Conservation (phyloP, 176 grass and related monocot genomes). For the Carex kokanica region DNA sequence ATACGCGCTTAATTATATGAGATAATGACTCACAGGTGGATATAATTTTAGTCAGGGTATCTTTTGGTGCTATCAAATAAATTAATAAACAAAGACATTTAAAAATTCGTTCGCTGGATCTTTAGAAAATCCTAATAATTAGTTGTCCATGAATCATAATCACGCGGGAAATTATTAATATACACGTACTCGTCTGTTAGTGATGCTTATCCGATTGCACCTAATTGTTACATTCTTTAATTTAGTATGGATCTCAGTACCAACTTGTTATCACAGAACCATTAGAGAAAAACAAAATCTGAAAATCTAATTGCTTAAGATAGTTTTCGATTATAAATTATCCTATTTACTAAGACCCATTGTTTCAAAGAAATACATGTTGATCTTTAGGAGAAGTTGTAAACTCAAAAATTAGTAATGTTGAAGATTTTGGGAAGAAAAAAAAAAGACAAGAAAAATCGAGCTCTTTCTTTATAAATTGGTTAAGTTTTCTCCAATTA, state of each 20-base stretch:
- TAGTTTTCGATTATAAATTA: too few species aligned
- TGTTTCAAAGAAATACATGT: too few species aligned
- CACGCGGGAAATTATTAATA: slow-evolving; percentile 15
- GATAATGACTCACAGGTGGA: neutral
- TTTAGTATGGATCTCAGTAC: neutral
- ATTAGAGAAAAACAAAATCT: neutral
- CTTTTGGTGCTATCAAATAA: neutral
- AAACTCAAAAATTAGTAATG: too few species aligned
- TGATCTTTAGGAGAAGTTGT: too few species aligned
- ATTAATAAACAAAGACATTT: neutral
- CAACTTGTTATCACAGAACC: neutral
- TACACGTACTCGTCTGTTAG: neutral
- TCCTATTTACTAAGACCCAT: too few species aligned
- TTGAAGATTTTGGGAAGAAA: too few species aligned
- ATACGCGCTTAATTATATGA: neutral
- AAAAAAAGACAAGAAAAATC: too few species aligned
- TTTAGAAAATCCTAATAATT: neutral
- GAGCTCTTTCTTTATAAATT: too few species aligned
- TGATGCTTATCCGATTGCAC: slow-evolving; percentile 2
- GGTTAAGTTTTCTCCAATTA: neutral
- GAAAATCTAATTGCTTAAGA: neutral
- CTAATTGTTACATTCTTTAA: neutral
- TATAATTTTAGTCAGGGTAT: neutral
- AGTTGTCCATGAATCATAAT: neutral
- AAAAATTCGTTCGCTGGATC: neutral